Conservation (phyloP, 257 asterid species). For the Osmanthus fragrans region DNA sequence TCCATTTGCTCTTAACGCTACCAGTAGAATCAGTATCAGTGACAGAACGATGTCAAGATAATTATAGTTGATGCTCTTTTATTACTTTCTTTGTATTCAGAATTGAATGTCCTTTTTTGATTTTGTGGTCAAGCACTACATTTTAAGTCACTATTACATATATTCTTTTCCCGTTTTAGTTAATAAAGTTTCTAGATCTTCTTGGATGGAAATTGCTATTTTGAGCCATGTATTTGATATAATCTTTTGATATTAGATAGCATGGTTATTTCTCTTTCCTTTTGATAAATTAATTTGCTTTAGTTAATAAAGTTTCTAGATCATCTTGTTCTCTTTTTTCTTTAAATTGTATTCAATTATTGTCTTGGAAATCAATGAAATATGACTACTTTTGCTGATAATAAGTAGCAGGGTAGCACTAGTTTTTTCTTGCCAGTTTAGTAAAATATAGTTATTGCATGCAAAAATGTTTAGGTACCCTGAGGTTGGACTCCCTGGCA, state of each 20-base stretch:
- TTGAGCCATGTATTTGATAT: not conserved
- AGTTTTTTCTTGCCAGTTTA: conserved; percentile 1
- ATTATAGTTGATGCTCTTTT: not conserved
- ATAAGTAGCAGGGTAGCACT: not conserved
- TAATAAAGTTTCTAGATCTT: not conserved
- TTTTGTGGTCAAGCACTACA: not conserved
- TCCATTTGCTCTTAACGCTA: not conserved
- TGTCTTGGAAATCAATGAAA: not conserved
- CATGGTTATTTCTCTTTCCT: not conserved
- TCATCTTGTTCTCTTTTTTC: no score
- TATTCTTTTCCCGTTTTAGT: not conserved
- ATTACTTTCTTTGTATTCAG: not conserved
- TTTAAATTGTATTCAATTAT: not conserved
- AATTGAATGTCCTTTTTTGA: not conserved
- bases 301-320: no score
- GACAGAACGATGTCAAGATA: not conserved
- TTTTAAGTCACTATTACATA: not conserved
- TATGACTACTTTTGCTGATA: not conserved
- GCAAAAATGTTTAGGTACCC: not conserved
- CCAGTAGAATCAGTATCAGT: not conserved
- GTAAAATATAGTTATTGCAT: conserved; percentile 1
- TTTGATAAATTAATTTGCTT: not conserved
- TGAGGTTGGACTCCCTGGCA: not conserved
- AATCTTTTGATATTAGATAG: not conserved
- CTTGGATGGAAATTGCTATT: not conserved